Evolutionary conservation across 108 stramenopile species (phyloP).

Genomic region (Nannochloropsis gaditana): DNA sequence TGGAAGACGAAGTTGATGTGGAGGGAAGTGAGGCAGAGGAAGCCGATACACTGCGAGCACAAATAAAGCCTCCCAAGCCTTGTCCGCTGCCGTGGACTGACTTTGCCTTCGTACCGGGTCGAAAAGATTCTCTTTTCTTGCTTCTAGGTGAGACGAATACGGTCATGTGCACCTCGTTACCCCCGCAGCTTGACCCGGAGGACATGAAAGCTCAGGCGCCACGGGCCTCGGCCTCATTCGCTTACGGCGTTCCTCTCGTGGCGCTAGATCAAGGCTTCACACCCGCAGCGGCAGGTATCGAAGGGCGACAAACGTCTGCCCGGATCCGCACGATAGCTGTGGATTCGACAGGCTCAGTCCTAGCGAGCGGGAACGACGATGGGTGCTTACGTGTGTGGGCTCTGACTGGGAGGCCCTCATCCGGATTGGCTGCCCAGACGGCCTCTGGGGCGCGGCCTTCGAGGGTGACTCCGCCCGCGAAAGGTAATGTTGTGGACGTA

Average conservation of each 20-base stretch:
- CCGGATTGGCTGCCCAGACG: not conserved
- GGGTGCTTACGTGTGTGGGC: not conserved
- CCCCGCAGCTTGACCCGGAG: not conserved
- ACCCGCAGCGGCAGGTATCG: not conserved
- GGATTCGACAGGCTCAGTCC: not conserved
- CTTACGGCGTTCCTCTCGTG: not conserved
- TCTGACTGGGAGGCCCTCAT: not conserved
- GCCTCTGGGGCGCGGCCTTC: no score
- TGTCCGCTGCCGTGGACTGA: not conserved
- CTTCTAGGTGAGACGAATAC: not conserved
- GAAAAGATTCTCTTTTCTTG: not conserved
- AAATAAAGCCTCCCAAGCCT: not conserved
- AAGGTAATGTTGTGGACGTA: not conserved
- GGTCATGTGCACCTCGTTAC: not conserved
- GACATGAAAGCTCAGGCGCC: not conserved
- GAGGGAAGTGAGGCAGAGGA: not conserved
- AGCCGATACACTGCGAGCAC: not conserved
- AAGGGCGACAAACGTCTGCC: not conserved
- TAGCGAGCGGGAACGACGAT: conserved; percentile 11
- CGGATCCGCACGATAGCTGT: conserved; percentile 9
- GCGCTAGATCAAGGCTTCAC: not conserved
- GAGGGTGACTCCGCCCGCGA: not conserved
- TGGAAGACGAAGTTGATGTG: not conserved
- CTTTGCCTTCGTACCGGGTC: conserved; percentile 9
- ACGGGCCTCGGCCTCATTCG: not conserved